Evolutionary conservation across 2,329 filamentous ascomycete species (phyloP).

Genomic region (Venturia effusa): DNA sequence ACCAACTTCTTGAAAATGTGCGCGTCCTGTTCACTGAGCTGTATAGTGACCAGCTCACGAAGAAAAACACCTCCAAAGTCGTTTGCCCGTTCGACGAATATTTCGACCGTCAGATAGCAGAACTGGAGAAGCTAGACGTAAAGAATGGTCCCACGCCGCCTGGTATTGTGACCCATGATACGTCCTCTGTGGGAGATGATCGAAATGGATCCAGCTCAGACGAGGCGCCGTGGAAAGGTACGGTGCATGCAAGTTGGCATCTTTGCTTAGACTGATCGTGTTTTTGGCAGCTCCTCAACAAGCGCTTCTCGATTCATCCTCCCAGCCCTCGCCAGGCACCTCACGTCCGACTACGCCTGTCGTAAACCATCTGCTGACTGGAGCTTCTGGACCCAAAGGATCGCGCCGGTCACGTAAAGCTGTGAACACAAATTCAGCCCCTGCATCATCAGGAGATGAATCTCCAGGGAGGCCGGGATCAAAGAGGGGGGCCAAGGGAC

Average conservation of each 20-base stretch:
- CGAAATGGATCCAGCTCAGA: slow-evolving; percentile 28
- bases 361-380: slow-evolving; percentile 56
- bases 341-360: slow-evolving; percentile 72
- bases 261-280: slow-evolving; percentile 16
- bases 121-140: slow-evolving; percentile 53
- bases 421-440: slow-evolving; percentile 41
- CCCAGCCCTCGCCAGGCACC: slow-evolving; percentile 58
- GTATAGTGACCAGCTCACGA: slow-evolving; percentile 79
- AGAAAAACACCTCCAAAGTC: slow-evolving; percentile 64
- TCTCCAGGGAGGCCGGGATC: slow-evolving; percentile 30
- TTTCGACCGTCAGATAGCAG: slow-evolving; percentile 84
- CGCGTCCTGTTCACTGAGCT: slow-evolving; percentile 83
- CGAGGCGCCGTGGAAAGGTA: slow-evolving; percentile 11
- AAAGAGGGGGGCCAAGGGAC: slow-evolving; percentile 25
- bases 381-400: slow-evolving; percentile 49
- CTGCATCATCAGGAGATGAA: slow-evolving; percentile 78
- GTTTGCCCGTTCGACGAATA: slow-evolving; percentile 83
- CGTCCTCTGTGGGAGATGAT: slow-evolving; percentile 37
- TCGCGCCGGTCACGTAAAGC: slow-evolving; percentile 73
- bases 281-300: slow-evolving; percentile 18
- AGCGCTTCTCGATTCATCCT: slow-evolving; percentile 31
- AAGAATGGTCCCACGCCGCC: slow-evolving; percentile 20
- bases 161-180: slow-evolving; percentile 34
- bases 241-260: background rate
- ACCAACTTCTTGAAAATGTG: slow-evolving; percentile 91